Percentiles rank a stretch among this genome's conserved stretches.
phyloP scores from a whole-genome alignment of 2,329 filamentous ascomycete genomes.

The Pseudogymnoascus sp. region DNA sequence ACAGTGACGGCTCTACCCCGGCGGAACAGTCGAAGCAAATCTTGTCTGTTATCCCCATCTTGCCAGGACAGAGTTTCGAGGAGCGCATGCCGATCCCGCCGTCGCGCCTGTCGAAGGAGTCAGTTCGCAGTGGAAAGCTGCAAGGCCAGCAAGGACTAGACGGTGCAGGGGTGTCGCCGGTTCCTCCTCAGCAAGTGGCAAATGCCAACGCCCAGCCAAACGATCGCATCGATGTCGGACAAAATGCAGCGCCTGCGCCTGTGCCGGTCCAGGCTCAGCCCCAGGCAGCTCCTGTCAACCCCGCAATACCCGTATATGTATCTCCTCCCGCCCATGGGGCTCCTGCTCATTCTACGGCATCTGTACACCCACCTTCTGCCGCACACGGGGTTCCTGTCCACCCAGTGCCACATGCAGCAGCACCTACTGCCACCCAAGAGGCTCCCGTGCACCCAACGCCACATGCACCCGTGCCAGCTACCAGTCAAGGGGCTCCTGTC shows the following conservation, averaged over 20 bases:
- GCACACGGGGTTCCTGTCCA: not conserved
- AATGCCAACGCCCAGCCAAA: conserved; percentile 17
- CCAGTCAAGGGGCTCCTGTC: not conserved
- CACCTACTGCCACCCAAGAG: not conserved
- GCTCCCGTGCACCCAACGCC: not conserved
- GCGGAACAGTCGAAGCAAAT: conserved; percentile 73
- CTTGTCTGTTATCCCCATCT: conserved; percentile 73
- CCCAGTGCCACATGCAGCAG: not conserved
- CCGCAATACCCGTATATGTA: not conserved
- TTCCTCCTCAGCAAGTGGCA: not conserved
- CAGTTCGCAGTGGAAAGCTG: conserved; percentile 17
- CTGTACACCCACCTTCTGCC: not conserved
- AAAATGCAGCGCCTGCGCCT: conserved; percentile 33
- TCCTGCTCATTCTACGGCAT: not conserved
- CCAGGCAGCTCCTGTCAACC: not conserved
- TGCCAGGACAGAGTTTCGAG: conserved; percentile 62
- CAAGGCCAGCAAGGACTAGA: conserved; percentile 14
- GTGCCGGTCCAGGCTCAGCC: not conserved
- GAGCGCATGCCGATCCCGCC: conserved; percentile 48
- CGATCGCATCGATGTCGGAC: conserved; percentile 52
- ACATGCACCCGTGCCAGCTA: not conserved
- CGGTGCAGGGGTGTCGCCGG: not conserved
- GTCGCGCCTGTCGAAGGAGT: not conserved
- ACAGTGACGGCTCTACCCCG: conserved; percentile 56
- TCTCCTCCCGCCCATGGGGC: not conserved